Base-by-base conservation (phyloP, 495 filamentous ascomycete genomes). In the Podospora fimiseda region DNA sequence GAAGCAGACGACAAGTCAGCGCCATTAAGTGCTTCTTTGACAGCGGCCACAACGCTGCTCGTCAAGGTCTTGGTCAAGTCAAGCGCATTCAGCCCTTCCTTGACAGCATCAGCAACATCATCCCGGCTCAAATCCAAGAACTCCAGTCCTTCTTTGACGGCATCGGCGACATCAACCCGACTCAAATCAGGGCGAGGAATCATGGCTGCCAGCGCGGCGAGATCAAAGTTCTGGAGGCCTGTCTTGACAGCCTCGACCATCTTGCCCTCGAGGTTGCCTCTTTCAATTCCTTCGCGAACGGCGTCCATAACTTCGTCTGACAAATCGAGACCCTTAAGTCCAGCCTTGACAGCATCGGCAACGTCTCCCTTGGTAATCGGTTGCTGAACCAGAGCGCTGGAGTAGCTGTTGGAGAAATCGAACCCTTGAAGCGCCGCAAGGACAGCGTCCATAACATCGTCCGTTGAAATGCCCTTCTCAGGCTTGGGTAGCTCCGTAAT, bases 381-480 rank as follows among this genome's bases (percentile, higher is more conserved):
- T 40, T 55, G 60, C 1, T 53, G 48, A 2, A 63, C 56, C n/a
- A 66, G 40, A 5, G 63, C 63, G 13, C 51, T 55, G 15, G 62
- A 62, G 16, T 56, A 41, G 2, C 53, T 24, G 13, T 44, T 46
- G 2, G 61, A 48, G 15, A 75, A 75, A 54, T 75, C 70, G 49
- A 77, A 74, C 3, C 50, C 46, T 44, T 71, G 59, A 2, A 77
- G 59, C 6, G 72, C 68, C 50, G 75, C 69, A 21, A 62, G 66
- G 38, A 77, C 68, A 13, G 74, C 74, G 48, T 70, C 70, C 14
- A 76, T 46, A 38, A 77, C 56, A 49, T 75, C 73, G 22, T 69
- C 64, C 36, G 59, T 43, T 1, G 66, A 65, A 40, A 73, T 57
- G 2, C 61, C 56, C n/a, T 48, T 43, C 1, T 22, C 30, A 0